Base-by-base conservation (phyloP, 2,329 filamentous ascomycete genomes). In the Phoma sp. region DNA sequence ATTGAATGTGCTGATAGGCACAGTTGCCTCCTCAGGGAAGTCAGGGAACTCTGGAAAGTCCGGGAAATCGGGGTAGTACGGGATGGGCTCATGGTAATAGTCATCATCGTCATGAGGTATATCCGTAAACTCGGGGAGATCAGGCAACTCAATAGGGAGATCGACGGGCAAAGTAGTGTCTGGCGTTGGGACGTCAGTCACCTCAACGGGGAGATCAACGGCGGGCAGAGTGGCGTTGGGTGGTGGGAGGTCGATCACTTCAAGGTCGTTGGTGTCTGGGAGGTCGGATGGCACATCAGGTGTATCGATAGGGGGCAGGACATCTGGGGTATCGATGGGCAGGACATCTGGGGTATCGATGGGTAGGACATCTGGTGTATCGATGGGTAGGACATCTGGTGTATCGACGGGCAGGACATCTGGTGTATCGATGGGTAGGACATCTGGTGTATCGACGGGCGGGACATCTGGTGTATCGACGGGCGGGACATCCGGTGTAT, bases 1-100 rank as follows among this genome's bases (percentile, higher is more conserved):
- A 34, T 39, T 48, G 51, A 54, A 54, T 6, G 45, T 54, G 28
- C 40, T 40, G 28, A 54, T 39, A 5, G 51, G 46, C 11, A 54
- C 51, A 5, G 33, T 48, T 2, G 40, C 25, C n/a, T 39, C 46
- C 12, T 39, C 51, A 10, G 51, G 43, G 21, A 53, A 38, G 26
- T 37, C 43, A 7, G n/a, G n/a, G n/a, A n/a, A n/a, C n/a, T n/a
- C n/a, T n/a, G n/a, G n/a, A n/a, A n/a, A n/a, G n/a, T n/a, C n/a
- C n/a, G 42, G n/a, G 32, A 46, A 46, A 7, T 15, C 25, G 3
- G 39, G 30, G 20, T 40, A 14, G 6, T 18, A 5, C 7, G 28
- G 29, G 42, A 45, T 21, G n/a, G 29, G 39, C 17, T 48, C 38
- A 1, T 15, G 4, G 9, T 28, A 32, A 6, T 42, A 14, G 5